Conservation (phyloP, 148 eudicot genomes). For the Drosera capensis region DNA sequence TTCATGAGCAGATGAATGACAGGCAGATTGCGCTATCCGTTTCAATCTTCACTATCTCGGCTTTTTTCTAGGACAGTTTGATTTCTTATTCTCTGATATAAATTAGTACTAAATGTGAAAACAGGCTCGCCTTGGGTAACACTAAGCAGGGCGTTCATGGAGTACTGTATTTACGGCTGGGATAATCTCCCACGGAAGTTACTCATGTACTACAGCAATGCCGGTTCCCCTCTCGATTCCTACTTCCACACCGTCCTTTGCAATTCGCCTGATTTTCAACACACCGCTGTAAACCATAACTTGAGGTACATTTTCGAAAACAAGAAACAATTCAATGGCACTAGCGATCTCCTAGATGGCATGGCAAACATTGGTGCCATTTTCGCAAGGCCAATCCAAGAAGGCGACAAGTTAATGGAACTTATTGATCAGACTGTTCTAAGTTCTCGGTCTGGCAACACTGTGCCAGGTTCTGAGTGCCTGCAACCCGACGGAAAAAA, state of each 20-base stretch:
- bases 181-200: constrained; percentile 33
- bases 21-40: no score
- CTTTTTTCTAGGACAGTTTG: no score
- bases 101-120: no score
- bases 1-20: not conserved
- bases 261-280: constrained; percentile 24
- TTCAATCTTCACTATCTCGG: no score
- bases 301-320: constrained; percentile 10
- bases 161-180: constrained; percentile 21
- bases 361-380: constrained; percentile 7
- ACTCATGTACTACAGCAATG: constrained; percentile 27
- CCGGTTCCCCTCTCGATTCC: constrained; percentile 15
- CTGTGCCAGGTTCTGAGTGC: constrained; percentile 27
- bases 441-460: constrained; percentile 4
- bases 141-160: constrained; percentile 21
- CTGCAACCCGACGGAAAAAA: not conserved
- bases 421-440: constrained; percentile 16
- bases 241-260: constrained; percentile 38
- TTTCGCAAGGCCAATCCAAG: constrained; percentile 15
- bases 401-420: constrained; percentile 6
- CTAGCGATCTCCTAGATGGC: not conserved
- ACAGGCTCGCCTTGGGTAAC: constrained; percentile 21
- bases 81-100: no score
- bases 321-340: not conserved
- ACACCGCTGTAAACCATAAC: constrained; percentile 18